Percentiles rank a stretch among this genome's conserved stretches.
These are phyloP conservation scores for Trichoderma sp. DNA, from an alignment of 2,329 filamentous ascomycete species.

Conservation along the genomic window DNA sequence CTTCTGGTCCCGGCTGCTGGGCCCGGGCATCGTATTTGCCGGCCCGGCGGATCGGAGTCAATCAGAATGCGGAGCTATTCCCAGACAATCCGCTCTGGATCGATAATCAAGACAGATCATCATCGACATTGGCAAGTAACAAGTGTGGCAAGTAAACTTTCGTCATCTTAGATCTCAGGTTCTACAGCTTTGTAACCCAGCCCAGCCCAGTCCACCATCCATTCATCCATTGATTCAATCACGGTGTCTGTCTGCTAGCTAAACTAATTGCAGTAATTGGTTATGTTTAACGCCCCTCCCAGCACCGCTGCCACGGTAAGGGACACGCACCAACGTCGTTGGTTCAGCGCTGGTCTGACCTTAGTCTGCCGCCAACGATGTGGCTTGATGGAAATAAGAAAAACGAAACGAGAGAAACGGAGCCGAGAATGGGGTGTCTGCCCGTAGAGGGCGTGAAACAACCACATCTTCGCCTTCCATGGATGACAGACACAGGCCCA, in stretches of 20 bases:
- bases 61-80: neutral
- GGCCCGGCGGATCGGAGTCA: neutral
- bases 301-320: conserved; percentile 14
- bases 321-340: neutral
- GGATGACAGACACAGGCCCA: neutral
- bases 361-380: neutral
- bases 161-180: neutral
- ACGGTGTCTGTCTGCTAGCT: neutral
- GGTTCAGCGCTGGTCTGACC: neutral
- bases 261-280: neutral
- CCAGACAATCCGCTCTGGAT: neutral
- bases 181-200: neutral
- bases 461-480: neutral
- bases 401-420: neutral
- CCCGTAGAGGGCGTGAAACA: neutral
- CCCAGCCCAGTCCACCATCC: neutral
- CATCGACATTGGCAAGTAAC: neutral
- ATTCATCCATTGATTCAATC: neutral
- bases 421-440: neutral
- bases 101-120: neutral
- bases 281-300: conserved; percentile 3
- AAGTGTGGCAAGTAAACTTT: neutral
- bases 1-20: neutral
- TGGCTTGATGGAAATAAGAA: neutral
- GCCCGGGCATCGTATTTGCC: neutral